Evolutionary conservation across 2,329 filamentous ascomycete species (phyloP), one percentile per base, ranked within the genome.

Genomic region (Cladophialophora chaetospira): DNA sequence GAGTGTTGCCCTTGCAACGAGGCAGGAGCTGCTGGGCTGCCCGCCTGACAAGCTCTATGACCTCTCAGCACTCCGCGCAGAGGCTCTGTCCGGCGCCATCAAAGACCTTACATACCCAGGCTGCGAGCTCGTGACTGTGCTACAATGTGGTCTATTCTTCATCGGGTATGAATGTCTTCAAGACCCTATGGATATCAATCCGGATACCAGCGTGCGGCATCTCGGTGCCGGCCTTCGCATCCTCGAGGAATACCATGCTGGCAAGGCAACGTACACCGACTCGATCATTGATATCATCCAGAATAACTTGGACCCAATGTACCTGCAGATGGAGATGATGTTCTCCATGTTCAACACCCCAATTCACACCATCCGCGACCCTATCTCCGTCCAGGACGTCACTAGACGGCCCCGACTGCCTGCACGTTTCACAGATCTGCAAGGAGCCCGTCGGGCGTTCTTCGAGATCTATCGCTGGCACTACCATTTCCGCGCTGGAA

Each of bases 271-370:
- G 11, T 5, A 33, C 26, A 29, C 9, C 26, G 17, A 13, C 25
- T 19, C 35, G 10, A 5, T 28, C 29, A 2, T 17, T 23, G 21
- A n/a, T 11, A 26, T 26, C 40, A 26, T 43, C 25, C 40, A 11
- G n/a, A n/a, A 45, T 10, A 35, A 44, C 38, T 40, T 45, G 5
- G 21, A 53, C 10, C 40, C 50, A 31, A 53, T 45, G 50, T 53
- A 53, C 26, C 50, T 45, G 4, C 40, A 45, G 17, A 43, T 53
- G 35, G 38, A 53, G 26, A 29, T 53, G 23, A 45, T 45, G 48
- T 29, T 43, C 40, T 43, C 40, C 5, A 9, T 25, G 40, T 43
- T 43, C 40, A 43, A 4, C 40, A 25, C 3, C 21, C 40, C 40
- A 6, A 5, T 28, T 23, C 40, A 44, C 11, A 44, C 40, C 19